phyloP scores from a whole-genome alignment of 164 flowering plant genomes.

The Kalanchoe fedtschenkoi region DNA sequence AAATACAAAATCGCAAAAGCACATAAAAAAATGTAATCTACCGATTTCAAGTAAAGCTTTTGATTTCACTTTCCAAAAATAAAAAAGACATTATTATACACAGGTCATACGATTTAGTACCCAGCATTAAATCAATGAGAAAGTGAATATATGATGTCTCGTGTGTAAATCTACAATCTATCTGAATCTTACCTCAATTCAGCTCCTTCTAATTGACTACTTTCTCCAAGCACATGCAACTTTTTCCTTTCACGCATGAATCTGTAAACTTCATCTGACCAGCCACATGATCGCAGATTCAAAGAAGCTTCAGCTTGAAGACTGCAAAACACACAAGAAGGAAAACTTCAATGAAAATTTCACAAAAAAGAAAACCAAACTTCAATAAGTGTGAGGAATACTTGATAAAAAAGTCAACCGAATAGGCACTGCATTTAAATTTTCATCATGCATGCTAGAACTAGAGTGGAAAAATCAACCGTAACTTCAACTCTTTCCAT shows the following conservation, averaged over 20 bases:
- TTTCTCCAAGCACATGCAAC: constrained; percentile 24
- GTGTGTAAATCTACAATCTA: too few relatives aligned
- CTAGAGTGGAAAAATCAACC: background rate
- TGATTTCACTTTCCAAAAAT: too few relatives aligned
- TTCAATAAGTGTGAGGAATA: background rate
- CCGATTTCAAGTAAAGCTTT: too few relatives aligned
- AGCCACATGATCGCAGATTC: constrained; percentile 53
- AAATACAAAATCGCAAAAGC: background rate
- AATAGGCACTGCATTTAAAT: background rate
- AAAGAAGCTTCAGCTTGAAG: constrained; percentile 47
- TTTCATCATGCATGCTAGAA: background rate
- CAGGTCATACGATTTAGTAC: background rate
- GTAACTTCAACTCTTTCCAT: too few relatives aligned
- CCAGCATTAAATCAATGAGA: background rate
- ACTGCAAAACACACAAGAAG: constrained; percentile 23
- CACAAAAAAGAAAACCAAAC: background rate
- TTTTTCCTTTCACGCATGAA: constrained; percentile 58
- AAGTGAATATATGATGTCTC: background rate
- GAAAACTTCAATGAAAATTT: background rate
- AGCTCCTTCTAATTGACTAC: constrained; percentile 9
- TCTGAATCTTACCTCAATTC: constrained; percentile 52
- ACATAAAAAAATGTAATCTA: background rate
- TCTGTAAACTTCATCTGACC: constrained; percentile 50
- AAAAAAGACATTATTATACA: background rate
- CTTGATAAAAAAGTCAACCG: background rate